Base-by-base conservation (phyloP, 2,329 filamentous ascomycete genomes). In the Ceratocystis colombiana region DNA sequence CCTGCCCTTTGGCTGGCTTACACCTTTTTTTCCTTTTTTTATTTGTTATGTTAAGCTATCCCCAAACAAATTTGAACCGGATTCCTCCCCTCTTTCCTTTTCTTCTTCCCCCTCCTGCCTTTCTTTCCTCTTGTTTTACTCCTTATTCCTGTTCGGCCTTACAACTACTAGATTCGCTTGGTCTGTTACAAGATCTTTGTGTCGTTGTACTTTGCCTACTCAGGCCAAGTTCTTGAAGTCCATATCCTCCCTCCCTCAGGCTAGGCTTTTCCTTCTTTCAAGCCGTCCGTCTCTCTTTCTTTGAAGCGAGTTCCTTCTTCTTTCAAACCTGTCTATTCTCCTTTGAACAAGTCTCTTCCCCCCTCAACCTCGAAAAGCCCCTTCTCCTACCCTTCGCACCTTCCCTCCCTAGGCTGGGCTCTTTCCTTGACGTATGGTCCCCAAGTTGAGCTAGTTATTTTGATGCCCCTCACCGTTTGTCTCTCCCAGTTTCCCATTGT, bases 401-500 rank as follows among this genome's bases (percentile, higher is more conserved):
- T 30, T 30, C 28, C 53, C 15, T 33, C 22, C 12, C n/a, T 2
- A 28, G 5, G 12, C 55, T n/a, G 33, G 8, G 28, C 8, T 59
- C 55, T 59, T 59, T 59, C 55, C 55, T 59, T 25, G 28, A n/a
- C 10, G 5, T 59, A n/a, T 37, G 3, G 33, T 28, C 33, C 3
- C 30, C 20, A n/a, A 25, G 7, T 5, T 10, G 17, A 62, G 37
- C 44, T 22, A 17, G 61, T 17, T 41, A 62, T 62, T 46, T 25
- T 46, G 37, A 17, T 30, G 33, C 61, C 61, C 37, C 44, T 30
- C 20, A 22, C 61, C 17, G 12, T 25, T 1, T 12, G 33, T 12
- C 37, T 30, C 20, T 45, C 37, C 17, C 22, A 3, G 61, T 62
- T 62, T 62, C 61, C 25, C 61, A 22, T 20, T 62, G 28, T 45